Conservation (phyloP, 768 basidiomycete genomes). For the Mycena capillaripes region DNA sequence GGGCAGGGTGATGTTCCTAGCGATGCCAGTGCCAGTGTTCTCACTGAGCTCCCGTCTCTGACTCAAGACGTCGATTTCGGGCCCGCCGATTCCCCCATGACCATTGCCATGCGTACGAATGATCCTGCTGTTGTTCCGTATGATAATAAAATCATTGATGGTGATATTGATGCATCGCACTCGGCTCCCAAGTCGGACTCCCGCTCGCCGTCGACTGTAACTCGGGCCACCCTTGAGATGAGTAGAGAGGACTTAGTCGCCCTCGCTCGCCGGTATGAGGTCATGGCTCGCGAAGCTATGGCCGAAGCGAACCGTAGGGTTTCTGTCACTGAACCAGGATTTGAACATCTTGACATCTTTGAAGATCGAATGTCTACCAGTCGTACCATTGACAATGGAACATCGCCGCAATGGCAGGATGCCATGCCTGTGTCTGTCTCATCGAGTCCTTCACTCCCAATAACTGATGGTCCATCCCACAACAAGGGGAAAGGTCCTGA, state of each 20-base stretch:
- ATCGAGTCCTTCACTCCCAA: conserved; percentile 12
- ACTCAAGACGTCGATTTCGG: neutral
- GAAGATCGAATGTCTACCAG: too few species aligned
- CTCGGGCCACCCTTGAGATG: conserved; percentile 10
- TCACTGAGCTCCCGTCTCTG: neutral
- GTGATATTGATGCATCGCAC: neutral
- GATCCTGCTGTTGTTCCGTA: neutral
- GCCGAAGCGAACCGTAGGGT: conserved; percentile 12
- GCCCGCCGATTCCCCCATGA: neutral
- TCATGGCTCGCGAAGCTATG: conserved; percentile 10
- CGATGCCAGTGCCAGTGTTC: neutral
- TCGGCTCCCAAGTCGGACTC: neutral
- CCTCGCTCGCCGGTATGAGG: conserved; percentile 15
- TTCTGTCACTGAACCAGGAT: neutral
- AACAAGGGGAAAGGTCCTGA: conserved; percentile 21
- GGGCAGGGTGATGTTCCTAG: neutral
- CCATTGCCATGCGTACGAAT: neutral
- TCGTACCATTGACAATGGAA: too few species aligned
- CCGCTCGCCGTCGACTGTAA: conserved; percentile 7
- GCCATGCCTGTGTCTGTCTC: neutral
- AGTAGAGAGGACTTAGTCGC: conserved; percentile 4
- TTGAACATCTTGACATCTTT: too few species aligned
- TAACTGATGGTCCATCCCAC: conserved; percentile 23
- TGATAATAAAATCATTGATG: neutral
- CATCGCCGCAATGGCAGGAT: too few species aligned